phyloP scores from a whole-genome alignment of 345 rosid genomes.

The Euphorbia tirucalli region DNA sequence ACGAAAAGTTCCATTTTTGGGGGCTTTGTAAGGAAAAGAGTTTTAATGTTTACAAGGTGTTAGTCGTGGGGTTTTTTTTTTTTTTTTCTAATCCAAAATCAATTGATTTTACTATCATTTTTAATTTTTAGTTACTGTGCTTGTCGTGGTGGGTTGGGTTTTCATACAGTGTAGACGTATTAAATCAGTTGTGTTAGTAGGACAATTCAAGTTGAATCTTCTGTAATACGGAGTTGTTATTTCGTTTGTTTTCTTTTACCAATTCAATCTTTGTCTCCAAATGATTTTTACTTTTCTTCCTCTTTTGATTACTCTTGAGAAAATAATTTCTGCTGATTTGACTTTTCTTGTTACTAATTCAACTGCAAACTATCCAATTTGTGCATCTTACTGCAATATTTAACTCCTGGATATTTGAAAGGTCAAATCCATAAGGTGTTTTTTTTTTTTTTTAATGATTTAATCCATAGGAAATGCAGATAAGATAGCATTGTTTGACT shows the following conservation, averaged over 20 bases:
- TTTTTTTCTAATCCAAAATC: no score
- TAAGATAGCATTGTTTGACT: conserved; percentile 5
- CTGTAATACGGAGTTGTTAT: conserved; percentile 5
- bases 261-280: conserved; percentile 7
- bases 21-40: not conserved
- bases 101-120: no score
- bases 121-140: no score
- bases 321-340: conserved; percentile 13
- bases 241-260: not conserved
- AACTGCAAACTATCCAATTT: not conserved
- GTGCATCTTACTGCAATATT: not conserved
- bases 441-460: not conserved
- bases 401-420: conserved; percentile 1
- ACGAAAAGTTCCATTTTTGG: not conserved
- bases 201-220: conserved; percentile 20
- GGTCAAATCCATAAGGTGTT: conserved; percentile 1
- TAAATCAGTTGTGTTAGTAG: not conserved
- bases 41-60: not conserved
- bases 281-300: conserved; percentile 19
- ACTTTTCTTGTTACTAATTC: not conserved
- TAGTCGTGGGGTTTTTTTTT: not conserved
- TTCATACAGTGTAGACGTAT: no score
- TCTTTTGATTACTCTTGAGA: conserved; percentile 8
- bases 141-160: no score
- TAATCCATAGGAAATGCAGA: not conserved